These are phyloP conservation scores for Metarhizium brunneum DNA, from an alignment of 2,329 filamentous ascomycete genomes.

Conservation along the genomic window DNA sequence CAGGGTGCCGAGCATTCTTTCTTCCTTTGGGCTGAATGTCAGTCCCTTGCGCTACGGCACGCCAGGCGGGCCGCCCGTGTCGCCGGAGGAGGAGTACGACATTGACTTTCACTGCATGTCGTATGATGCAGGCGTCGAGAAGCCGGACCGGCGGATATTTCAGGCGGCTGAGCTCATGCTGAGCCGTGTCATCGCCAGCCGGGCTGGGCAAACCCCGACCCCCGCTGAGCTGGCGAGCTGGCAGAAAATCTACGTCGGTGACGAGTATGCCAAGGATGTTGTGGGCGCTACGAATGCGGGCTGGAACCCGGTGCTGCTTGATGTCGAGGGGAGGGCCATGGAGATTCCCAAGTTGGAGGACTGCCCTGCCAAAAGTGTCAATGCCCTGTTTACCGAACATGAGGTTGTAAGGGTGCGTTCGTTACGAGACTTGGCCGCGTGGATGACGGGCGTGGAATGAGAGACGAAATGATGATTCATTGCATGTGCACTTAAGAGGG, in stretches of 20 bases:
- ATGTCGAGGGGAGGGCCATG: conserved; percentile 2
- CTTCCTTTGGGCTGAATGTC: conserved; percentile 42
- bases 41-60: conserved; percentile 24
- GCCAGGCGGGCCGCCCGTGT: not conserved
- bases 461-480: not conserved
- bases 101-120: conserved; percentile 52
- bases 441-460: conserved; percentile 1
- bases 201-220: conserved; percentile 5
- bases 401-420: conserved; percentile 10
- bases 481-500: not conserved
- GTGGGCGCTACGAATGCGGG: conserved; percentile 28
- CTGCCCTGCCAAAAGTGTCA: conserved; percentile 1
- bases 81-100: conserved; percentile 12
- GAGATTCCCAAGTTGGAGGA: conserved; percentile 8
- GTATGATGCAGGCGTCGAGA: conserved; percentile 52
- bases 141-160: conserved; percentile 49
- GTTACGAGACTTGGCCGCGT: conserved; percentile 7
- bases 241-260: conserved; percentile 44
- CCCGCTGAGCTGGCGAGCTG: conserved; percentile 14
- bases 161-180: conserved; percentile 39
- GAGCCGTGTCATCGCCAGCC: conserved; percentile 15
- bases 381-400: conserved; percentile 7
- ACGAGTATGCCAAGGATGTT: conserved; percentile 42
- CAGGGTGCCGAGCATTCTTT: conserved; percentile 44
- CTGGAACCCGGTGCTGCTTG: conserved; percentile 16